phyloP scores from a whole-genome alignment of 2,329 filamentous ascomycete genomes.

The Colletotrichum lentis region DNA sequence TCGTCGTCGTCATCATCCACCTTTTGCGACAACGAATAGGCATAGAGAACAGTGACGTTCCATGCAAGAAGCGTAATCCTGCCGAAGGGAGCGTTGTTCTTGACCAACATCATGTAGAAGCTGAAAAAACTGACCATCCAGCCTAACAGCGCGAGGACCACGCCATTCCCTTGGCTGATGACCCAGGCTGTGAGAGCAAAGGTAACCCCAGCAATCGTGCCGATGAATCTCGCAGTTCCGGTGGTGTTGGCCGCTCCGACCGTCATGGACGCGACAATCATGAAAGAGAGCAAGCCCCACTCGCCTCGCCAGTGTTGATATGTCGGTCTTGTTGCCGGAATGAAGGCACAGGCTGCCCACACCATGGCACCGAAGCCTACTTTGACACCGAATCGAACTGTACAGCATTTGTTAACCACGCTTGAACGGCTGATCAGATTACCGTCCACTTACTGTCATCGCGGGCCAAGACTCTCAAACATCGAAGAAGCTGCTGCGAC shows the following conservation, averaged over 20 bases:
- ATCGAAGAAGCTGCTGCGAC: slow-evolving; percentile 57
- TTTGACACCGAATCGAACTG: slow-evolving; percentile 82
- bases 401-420: slow-evolving; percentile 14
- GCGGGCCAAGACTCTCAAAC: slow-evolving; percentile 58
- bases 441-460: slow-evolving; percentile 58
- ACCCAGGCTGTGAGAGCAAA: slow-evolving; percentile 83
- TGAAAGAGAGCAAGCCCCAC: slow-evolving; percentile 96
- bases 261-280: slow-evolving; percentile 98
- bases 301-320: slow-evolving; percentile 93
- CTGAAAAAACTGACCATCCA: slow-evolving; percentile 83
- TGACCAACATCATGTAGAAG: slow-evolving; percentile 88
- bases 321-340: slow-evolving; percentile 77
- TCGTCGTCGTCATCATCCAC: slow-evolving; percentile 87
- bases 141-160: slow-evolving; percentile 80
- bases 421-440: slow-evolving; percentile 33
- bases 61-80: slow-evolving; percentile 95
- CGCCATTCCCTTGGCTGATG: slow-evolving; percentile 75
- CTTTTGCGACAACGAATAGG: slow-evolving; percentile 84
- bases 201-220: slow-evolving; percentile 81
- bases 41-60: slow-evolving; percentile 93
- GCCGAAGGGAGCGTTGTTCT: slow-evolving; percentile 86
- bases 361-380: slow-evolving; percentile 89
- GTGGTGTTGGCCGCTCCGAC: slow-evolving; percentile 96
- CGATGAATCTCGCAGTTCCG: slow-evolving; percentile 83
- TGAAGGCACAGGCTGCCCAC: slow-evolving; percentile 89